Evolutionary conservation across 257 asterid species (phyloP).

Genomic region (Solanum virginianum): DNA sequence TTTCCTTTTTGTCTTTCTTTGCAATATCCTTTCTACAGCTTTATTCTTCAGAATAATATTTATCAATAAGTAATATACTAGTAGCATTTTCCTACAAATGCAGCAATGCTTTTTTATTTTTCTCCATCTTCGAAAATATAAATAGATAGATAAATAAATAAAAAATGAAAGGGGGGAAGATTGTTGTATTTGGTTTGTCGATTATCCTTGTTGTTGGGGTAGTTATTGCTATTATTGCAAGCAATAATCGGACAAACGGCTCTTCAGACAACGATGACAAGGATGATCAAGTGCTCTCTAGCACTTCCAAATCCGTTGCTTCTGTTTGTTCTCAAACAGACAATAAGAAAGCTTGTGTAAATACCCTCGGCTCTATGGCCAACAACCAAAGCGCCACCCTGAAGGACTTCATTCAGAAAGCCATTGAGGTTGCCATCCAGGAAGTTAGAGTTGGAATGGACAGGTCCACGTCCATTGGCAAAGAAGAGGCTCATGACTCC

Average conservation of each 20-base stretch:
- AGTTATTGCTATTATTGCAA: background rate
- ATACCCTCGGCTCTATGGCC: conserved; percentile 13
- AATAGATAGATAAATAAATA: background rate
- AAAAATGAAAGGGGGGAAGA: conserved; percentile 7
- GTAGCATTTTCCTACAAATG: too few relatives aligned
- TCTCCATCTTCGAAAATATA: background rate
- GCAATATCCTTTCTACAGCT: background rate
- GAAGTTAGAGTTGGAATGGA: conserved; percentile 18
- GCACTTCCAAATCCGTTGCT: conserved; percentile 12
- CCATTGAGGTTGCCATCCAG: conserved; percentile 10
- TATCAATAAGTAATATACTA: too few relatives aligned
- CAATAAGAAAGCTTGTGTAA: conserved; percentile 15
- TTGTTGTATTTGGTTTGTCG: conserved; percentile 4
- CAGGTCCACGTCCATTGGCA: conserved; percentile 1
- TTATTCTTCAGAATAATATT: background rate
- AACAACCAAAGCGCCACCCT: conserved; percentile 9
- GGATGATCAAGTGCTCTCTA: background rate
- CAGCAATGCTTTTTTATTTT: too few relatives aligned
- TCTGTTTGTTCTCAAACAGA: conserved; percentile 24
- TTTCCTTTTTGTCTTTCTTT: background rate
- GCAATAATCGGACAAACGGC: background rate
- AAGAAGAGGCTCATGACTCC: conserved; percentile 14
- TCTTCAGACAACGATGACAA: background rate
- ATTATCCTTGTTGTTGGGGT: conserved; percentile 11
- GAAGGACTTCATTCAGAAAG: conserved; percentile 19